Percentiles rank a stretch among this genome's conserved stretches.
Conservation (phyloP, 129 eudicot genomes). For the Sambucus nigra region DNA sequence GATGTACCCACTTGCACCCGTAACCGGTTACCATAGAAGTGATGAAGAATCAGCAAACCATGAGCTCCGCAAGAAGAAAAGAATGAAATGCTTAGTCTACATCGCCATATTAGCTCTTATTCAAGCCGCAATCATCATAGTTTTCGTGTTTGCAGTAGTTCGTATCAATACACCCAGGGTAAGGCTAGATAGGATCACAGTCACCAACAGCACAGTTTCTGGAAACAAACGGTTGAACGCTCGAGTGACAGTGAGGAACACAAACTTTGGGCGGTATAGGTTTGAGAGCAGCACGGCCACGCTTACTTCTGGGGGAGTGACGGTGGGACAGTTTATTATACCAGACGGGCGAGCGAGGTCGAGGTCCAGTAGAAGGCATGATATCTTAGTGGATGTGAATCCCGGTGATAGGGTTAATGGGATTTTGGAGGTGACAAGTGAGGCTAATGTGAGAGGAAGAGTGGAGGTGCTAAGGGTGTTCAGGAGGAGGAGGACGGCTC, state of each 20-base stretch:
- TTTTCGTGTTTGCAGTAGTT: conserved; percentile 2
- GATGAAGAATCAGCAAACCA: neutral
- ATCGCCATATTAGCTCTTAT: neutral
- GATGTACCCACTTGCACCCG: neutral
- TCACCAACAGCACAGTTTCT: neutral
- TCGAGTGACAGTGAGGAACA: neutral
- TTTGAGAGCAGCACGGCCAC: neutral
- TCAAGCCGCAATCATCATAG: neutral
- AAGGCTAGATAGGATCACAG: neutral
- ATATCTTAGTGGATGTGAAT: neutral
- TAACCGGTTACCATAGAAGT: neutral
- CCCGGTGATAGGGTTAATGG: neutral
- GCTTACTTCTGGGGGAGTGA: neutral
- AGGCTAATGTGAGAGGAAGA: conserved; percentile 4
- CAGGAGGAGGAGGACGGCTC: conserved; percentile 6
- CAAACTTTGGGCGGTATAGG: neutral
- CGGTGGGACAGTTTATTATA: neutral
- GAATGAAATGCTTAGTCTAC: neutral
- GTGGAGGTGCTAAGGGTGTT: conserved; percentile 9
- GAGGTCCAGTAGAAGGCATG: neutral
- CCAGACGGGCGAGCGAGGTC: neutral
- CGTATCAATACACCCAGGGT: conserved; percentile 9
- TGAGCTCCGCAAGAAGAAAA: neutral
- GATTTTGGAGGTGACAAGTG: conserved; percentile 6
- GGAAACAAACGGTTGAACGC: neutral